Percentiles rank a stretch among this genome's conserved stretches.
Conservation (phyloP, 257 asterid genomes). For the Capsicum chinense region DNA sequence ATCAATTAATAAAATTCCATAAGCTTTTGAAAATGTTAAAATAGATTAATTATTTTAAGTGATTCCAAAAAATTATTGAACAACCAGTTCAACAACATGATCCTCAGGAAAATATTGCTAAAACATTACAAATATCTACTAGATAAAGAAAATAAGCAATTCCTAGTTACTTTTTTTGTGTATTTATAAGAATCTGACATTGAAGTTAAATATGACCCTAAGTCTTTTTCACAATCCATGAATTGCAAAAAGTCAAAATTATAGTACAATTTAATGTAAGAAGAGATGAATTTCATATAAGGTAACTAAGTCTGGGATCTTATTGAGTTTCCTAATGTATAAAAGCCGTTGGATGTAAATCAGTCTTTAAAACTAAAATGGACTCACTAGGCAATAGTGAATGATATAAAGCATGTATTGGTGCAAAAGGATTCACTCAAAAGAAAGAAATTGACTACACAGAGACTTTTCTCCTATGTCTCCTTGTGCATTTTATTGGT, state of each 20-base stretch:
- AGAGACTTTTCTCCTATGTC: too few species aligned
- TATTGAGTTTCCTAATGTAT: too few species aligned
- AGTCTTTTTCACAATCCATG: constrained; percentile 26
- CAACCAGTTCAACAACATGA: neutral
- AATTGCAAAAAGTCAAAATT: neutral
- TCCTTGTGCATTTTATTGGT: too few species aligned
- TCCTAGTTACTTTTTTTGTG: neutral
- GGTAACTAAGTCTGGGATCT: too few species aligned
- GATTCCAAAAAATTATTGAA: too few species aligned
- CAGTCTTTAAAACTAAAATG: too few species aligned
- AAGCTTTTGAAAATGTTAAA: neutral
- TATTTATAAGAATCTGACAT: neutral
- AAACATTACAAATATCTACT: constrained; percentile 22
- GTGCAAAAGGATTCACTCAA: too few species aligned
- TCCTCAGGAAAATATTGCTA: neutral
- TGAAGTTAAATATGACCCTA: constrained; percentile 8
- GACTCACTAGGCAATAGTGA: too few species aligned
- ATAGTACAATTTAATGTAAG: neutral
- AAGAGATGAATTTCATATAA: neutral
- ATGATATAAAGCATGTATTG: too few species aligned
- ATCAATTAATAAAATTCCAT: neutral
- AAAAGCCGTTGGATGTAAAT: too few species aligned
- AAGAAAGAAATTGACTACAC: too few species aligned
- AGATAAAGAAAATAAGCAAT: neutral
- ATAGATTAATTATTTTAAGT: neutral